Percentiles rank a stretch among this genome's conserved stretches.
Conservation (phyloP, 805 yeast genomes). For the Barnettozyma vustinii region DNA sequence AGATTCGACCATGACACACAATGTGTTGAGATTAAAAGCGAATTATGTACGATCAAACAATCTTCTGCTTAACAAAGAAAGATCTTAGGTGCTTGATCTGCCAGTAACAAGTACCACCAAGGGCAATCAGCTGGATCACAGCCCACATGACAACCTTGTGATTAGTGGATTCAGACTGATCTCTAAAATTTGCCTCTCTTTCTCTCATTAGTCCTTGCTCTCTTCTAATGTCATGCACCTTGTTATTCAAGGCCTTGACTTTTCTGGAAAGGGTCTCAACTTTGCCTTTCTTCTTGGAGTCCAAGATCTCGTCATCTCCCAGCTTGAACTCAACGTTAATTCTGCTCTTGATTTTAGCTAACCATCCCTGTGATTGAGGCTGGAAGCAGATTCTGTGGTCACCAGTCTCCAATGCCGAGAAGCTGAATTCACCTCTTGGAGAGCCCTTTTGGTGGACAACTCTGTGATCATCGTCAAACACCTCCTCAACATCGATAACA, state of each 20-base stretch:
- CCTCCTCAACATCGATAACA: constrained; percentile 50
- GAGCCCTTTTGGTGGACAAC: constrained; percentile 64
- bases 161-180: constrained; percentile 73
- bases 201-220: constrained; percentile 63
- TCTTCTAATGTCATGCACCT: constrained; percentile 51
- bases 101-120: constrained; percentile 65
- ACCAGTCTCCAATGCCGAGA: constrained; percentile 81
- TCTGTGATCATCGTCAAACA: constrained; percentile 77
- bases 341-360: constrained; percentile 46
- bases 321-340: constrained; percentile 70
- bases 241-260: constrained; percentile 50
- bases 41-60: constrained; percentile 2
- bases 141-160: constrained; percentile 70
- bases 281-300: constrained; percentile 53
- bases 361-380: constrained; percentile 37
- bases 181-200: constrained; percentile 72
- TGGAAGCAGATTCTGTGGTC: constrained; percentile 81
- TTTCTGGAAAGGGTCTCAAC: constrained; percentile 48
- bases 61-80: constrained; percentile 82
- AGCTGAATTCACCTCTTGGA: constrained; percentile 67
- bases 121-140: constrained; percentile 60
- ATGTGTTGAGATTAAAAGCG: neutral
- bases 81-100: constrained; percentile 74
- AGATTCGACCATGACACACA: neutral
- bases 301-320: constrained; percentile 59